These are phyloP conservation scores for Phalaenopsis hybrid DNA, from an alignment of 116 monocot genomes.

Conservation along the genomic window DNA sequence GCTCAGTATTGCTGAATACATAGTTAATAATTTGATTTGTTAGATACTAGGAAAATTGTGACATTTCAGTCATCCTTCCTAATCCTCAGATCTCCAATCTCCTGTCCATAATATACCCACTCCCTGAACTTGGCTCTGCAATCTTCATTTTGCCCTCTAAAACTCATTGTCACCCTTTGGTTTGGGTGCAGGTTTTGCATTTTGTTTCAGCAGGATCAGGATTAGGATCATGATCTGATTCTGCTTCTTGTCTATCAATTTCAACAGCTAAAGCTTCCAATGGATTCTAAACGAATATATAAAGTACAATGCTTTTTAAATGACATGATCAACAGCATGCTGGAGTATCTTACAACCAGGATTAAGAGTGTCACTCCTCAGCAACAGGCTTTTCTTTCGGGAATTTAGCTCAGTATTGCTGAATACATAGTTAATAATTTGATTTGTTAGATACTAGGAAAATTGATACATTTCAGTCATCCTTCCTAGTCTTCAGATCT, in stretches of 20 bases:
- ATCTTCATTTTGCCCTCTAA: neutral
- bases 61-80: neutral
- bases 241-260: neutral
- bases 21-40: neutral
- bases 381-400: neutral
- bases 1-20: neutral
- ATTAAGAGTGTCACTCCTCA: neutral
- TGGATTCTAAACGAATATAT: neutral
- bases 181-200: neutral
- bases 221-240: constrained; percentile 2
- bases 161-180: neutral
- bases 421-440: neutral
- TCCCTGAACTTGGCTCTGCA: neutral
- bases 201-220: neutral
- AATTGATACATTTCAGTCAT: neutral
- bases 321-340: neutral
- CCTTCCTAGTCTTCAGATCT: neutral
- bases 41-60: neutral
- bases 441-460: neutral
- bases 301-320: neutral
- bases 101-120: neutral
- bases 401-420: neutral
- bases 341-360: neutral
- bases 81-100: neutral
- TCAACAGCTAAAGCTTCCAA: neutral